Conservation (phyloP, 371 early-diverging fungal species). For the Circinella minor region DNA sequence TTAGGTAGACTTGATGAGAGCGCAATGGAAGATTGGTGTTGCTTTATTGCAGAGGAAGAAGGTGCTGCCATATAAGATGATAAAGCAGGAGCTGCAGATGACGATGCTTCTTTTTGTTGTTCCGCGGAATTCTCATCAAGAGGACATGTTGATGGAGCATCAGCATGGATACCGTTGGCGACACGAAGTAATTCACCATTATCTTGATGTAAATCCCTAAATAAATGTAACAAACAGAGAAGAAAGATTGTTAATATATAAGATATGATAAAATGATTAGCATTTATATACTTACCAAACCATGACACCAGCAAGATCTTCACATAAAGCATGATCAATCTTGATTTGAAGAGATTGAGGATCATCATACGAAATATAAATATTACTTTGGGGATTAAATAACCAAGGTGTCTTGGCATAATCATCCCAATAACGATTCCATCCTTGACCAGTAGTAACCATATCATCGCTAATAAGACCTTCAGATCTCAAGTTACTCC, state of each 20-base stretch:
- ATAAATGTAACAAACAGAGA: too few relatives aligned
- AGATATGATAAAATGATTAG: too few relatives aligned
- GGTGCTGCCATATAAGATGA: neutral
- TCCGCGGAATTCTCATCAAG: too few relatives aligned
- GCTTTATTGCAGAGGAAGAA: neutral
- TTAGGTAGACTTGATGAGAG: neutral
- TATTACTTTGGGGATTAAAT: constrained; percentile 57
- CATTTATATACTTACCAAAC: constrained; percentile 52
- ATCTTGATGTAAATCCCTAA: constrained; percentile 56
- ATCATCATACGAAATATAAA: constrained; percentile 72
- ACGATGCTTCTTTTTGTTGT: too few relatives aligned
- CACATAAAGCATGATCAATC: constrained; percentile 55
- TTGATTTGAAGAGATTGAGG: constrained; percentile 61
- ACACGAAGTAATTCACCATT: constrained; percentile 58
- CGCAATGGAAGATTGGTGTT: neutral
- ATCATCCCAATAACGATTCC: constrained; percentile 68
- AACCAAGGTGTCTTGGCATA: constrained; percentile 74
- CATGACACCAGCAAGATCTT: constrained; percentile 67
- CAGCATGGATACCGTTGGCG: constrained; percentile 43
- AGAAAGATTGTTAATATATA: too few relatives aligned
- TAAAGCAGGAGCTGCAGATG: constrained; percentile 4
- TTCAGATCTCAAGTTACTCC: constrained; percentile 63
- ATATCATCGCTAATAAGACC: constrained; percentile 46
- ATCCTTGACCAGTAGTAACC: constrained; percentile 49
- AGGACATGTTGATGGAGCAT: constrained; percentile 22